Percentiles rank a stretch among this genome's conserved stretches.
These are phyloP conservation scores for Prinsepia uniflora DNA, from an alignment of 306 rosid species.

Conservation along the genomic window DNA sequence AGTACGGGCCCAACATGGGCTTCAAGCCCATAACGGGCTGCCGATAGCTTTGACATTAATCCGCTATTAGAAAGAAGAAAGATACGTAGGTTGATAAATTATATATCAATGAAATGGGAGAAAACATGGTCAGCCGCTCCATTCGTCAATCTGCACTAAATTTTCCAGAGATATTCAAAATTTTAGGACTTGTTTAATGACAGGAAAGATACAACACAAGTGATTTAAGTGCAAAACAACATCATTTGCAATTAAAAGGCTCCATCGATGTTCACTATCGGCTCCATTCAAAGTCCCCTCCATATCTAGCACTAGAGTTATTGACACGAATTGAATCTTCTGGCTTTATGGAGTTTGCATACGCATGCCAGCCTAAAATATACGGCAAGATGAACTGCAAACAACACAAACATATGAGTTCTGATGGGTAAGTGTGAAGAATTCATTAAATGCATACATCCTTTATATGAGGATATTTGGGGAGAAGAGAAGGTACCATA, in stretches of 20 bases:
- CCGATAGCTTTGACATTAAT: too few relatives aligned
- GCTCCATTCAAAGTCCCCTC: conserved; percentile 87
- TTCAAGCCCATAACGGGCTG: too few relatives aligned
- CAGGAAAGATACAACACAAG: background rate
- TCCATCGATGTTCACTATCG: conserved; percentile 32
- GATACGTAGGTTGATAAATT: too few relatives aligned
- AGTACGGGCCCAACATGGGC: too few relatives aligned
- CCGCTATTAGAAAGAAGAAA: too few relatives aligned
- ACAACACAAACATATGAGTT: conserved; percentile 13
- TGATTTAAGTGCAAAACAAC: background rate
- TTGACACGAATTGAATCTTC: conserved; percentile 42
- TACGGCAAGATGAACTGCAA: conserved; percentile 76
- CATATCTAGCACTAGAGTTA: conserved; percentile 52
- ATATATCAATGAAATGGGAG: background rate
- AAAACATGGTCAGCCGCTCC: background rate
- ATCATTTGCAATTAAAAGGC: background rate
- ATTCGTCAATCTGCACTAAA: conserved; percentile 7
- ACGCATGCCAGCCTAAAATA: conserved; percentile 85
- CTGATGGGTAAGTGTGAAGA: background rate
- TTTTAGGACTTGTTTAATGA: conserved; percentile 6
- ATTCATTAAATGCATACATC: background rate
- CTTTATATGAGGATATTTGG: background rate
- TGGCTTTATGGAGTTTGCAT: conserved; percentile 61
- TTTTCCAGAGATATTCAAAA: conserved; percentile 13
- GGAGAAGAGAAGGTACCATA: conserved; percentile 29